Evolutionary conservation across 164 flowering plant species (phyloP).

Genomic region (Magnolia changhungtana): DNA sequence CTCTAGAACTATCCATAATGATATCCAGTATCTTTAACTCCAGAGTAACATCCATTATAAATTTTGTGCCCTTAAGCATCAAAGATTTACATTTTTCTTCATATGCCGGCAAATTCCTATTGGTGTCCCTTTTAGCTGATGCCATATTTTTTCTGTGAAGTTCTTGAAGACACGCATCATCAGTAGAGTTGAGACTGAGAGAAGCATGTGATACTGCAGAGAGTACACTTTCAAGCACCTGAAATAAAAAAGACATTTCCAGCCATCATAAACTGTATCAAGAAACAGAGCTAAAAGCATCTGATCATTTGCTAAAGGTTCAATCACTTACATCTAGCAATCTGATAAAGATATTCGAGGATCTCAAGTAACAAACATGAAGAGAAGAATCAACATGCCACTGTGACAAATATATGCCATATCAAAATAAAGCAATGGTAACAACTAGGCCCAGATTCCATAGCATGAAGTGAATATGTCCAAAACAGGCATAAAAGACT

Average conservation of each 20-base stretch:
- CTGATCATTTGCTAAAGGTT: constrained; percentile 1
- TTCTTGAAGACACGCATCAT: constrained; percentile 23
- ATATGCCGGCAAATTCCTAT: constrained; percentile 12
- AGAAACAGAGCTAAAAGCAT: not conserved
- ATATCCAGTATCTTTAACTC: constrained; percentile 46
- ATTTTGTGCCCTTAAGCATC: constrained; percentile 20
- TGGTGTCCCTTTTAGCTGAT: constrained; percentile 15
- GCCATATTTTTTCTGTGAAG: constrained; percentile 16
- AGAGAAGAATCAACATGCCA: not conserved
- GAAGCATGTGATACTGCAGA: constrained; percentile 30
- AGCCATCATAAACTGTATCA: not conserved
- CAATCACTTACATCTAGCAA: not conserved
- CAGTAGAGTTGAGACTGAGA: constrained; percentile 15
- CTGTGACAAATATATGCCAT: not conserved
- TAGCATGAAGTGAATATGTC: not conserved
- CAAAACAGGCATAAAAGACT: not conserved
- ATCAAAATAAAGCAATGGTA: not conserved
- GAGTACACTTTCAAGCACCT: constrained; percentile 44
- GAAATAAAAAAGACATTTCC: constrained; percentile 14
- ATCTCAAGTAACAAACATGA: not conserved
- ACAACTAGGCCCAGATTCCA: not conserved
- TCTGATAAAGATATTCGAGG: not conserved
- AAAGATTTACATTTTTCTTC: constrained; percentile 18
- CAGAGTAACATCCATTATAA: constrained; percentile 34
- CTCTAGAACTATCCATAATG: constrained; percentile 42